Evolutionary conservation across 441 rosid genomes (phyloP).

Genomic region (Erodium chrysanthum): DNA sequence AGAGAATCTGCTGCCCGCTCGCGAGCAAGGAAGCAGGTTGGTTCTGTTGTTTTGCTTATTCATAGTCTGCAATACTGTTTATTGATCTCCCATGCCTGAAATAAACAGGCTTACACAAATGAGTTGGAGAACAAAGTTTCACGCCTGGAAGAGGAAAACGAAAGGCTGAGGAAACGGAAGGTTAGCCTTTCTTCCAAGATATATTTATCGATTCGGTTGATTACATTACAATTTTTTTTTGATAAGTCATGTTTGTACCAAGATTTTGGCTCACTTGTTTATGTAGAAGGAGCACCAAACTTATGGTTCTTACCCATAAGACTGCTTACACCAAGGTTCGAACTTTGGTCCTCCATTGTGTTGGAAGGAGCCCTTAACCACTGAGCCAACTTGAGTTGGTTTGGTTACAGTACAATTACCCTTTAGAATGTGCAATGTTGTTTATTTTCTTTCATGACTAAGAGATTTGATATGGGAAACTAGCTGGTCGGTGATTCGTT

Average conservation of each 20-base stretch:
- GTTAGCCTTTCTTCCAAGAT: not conserved
- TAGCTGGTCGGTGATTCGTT: not conserved
- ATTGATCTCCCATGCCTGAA: not conserved
- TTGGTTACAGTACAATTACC: not conserved
- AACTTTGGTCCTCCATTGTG: too few species aligned
- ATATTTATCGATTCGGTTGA: not conserved
- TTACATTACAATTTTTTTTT: too few species aligned
- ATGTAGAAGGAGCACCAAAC: too few species aligned
- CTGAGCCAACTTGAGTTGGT: too few species aligned
- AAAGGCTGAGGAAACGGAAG: not conserved
- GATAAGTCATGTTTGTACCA: too few species aligned
- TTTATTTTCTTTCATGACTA: not conserved
- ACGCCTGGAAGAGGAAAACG: not conserved
- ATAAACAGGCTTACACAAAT: not conserved
- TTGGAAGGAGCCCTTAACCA: too few species aligned
- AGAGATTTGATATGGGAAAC: not conserved
- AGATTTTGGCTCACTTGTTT: too few species aligned
- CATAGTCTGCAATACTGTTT: not conserved
- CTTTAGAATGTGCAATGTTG: not conserved
- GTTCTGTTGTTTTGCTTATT: not conserved
- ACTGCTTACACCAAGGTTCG: too few species aligned
- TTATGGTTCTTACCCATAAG: too few species aligned
- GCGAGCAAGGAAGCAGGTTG: slow-evolving; percentile 3
- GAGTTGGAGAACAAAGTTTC: not conserved
- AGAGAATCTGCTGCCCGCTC: slow-evolving; percentile 3